These are phyloP conservation scores for Bryoglossum gracile DNA, from an alignment of 495 filamentous ascomycete genomes.

Conservation along the genomic window DNA sequence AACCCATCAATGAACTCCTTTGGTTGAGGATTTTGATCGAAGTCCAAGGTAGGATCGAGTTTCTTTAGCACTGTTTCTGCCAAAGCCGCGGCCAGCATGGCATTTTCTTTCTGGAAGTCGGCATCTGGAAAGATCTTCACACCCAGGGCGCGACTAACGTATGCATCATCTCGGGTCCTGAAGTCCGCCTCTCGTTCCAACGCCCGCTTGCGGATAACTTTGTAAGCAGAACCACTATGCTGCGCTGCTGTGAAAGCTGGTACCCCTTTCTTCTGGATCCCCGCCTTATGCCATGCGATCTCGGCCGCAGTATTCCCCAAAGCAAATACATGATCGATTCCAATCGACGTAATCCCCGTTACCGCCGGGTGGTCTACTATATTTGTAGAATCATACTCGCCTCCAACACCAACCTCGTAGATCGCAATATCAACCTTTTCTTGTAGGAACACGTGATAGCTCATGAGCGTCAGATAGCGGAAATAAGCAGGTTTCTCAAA, in stretches of 20 bases:
- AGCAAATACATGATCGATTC: slow-evolving; percentile 79
- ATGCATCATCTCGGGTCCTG: slow-evolving; percentile 27
- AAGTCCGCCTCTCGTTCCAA: slow-evolving; percentile 59
- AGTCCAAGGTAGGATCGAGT: slow-evolving; percentile 32
- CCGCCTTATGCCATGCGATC: slow-evolving; percentile 97
- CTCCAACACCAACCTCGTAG: slow-evolving; percentile 90
- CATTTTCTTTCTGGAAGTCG: slow-evolving; percentile 81
- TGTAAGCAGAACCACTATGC: slow-evolving; percentile 49
- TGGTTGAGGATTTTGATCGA: slow-evolving; percentile 39
- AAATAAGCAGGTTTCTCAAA: slow-evolving; percentile 77
- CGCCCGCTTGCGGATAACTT: slow-evolving; percentile 66
- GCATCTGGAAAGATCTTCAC: slow-evolving; percentile 72
- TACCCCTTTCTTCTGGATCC: slow-evolving; percentile 72
- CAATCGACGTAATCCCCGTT: slow-evolving; percentile 73
- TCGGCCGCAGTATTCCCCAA: slow-evolving; percentile 79
- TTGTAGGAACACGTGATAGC: slow-evolving; percentile 75
- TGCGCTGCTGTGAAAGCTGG: slow-evolving; percentile 74
- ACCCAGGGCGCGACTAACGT: no score
- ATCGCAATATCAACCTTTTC: slow-evolving; percentile 77
- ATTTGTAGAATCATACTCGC: slow-evolving; percentile 91
- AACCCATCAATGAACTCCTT: slow-evolving; percentile 66
- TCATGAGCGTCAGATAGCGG: slow-evolving; percentile 83
- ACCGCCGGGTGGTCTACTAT: slow-evolving; percentile 69
- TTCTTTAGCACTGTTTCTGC: slow-evolving; percentile 52
- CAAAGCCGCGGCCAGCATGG: slow-evolving; percentile 71